These are phyloP conservation scores for Russula sp. DNA, from an alignment of 768 basidiomycete genomes.

Conservation along the genomic window DNA sequence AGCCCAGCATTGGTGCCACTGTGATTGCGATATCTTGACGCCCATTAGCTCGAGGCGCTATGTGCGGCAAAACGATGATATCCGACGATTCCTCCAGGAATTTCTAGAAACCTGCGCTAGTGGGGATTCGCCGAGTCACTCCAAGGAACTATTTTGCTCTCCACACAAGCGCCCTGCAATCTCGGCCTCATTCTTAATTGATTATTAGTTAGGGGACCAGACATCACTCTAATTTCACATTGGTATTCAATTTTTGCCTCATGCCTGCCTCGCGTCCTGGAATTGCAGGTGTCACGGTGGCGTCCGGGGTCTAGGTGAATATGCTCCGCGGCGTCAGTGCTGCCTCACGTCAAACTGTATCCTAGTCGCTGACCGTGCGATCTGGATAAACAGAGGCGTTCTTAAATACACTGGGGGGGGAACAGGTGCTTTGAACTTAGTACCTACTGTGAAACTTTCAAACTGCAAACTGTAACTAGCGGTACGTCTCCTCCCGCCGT, in stretches of 20 bases:
- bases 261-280: not conserved
- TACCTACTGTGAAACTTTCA: not conserved
- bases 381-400: too few species aligned
- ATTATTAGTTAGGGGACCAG: not conserved
- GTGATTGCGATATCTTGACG: not conserved
- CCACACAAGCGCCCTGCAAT: not conserved
- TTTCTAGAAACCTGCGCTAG: not conserved
- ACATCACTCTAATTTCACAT: not conserved
- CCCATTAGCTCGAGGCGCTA: not conserved
- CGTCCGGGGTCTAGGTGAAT: not conserved
- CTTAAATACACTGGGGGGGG: not conserved
- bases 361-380: too few species aligned
- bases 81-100: too few species aligned
- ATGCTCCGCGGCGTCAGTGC: not conserved
- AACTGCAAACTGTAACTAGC: not conserved
- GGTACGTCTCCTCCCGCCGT: not conserved
- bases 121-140: too few species aligned
- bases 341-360: too few species aligned
- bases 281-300: not conserved
- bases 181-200: not conserved
- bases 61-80: too few species aligned
- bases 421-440: not conserved
- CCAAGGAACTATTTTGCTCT: not conserved
- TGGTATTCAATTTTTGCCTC: not conserved
- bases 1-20: not conserved